Base-by-base conservation (phyloP, 1,284 basidiomycete genomes). In the Volvariella volvacea region DNA sequence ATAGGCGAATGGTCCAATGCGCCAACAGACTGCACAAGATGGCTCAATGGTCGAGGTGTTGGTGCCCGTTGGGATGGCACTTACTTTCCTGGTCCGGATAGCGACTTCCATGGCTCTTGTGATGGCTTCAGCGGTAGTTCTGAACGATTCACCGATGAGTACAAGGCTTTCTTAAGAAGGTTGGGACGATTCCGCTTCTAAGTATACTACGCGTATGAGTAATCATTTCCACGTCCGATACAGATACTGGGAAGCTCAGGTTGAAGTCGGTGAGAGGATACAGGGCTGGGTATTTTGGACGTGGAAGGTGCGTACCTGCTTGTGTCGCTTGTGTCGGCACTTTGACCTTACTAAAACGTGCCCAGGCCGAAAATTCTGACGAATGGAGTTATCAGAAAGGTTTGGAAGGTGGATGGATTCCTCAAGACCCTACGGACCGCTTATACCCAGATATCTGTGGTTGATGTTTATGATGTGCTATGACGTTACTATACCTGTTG, bases 281-380 rank as follows among this genome's bases (percentile, higher is more conserved):
- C 74, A 78, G 42, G 87, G 88, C n/a, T 90, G 86, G 86, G 68
- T 86, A n/a, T 85, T 74, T 58, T 89, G 87, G 87, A 78, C 85
- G 9, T 89, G 86, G 85, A 88, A 88, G 75, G 83, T 78, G 40
- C 28, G 67, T 53, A 19, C 4, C 15, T 25, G 16, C 16, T 42
- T 47, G 19, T 30, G 15, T 39, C 28, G 45, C 33, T 16, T 45
- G 32, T 39, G 36, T 41, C 14, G 22, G 39, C 42, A 16, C 8
- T 40, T 34, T 32, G n/a, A 41, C n/a, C 48, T 32, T 25, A 32
- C 50, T 6, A n/a, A 16, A n/a, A 31, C 42, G 44, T 51, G 22
- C 20, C 63, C 48, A 74, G 76, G 69, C 78, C n/a, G 82, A 86
- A 61, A 76, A 73, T 52, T 77, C 81, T n/a, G 82, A 84, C 54